Evolutionary conservation across 768 basidiomycete species (phyloP).

Genomic region (Suillus plorans): DNA sequence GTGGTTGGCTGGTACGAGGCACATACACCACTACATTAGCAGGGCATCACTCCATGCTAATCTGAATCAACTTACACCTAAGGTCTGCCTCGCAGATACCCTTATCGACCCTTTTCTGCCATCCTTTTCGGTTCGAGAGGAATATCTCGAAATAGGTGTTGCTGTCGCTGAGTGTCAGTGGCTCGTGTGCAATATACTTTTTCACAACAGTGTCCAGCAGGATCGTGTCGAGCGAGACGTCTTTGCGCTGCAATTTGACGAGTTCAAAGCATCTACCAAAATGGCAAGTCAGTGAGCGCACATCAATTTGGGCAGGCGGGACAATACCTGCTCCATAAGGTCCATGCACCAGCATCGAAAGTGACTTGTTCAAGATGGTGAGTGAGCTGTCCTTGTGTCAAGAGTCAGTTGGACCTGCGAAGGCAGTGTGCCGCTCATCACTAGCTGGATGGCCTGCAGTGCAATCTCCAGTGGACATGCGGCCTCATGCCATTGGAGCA

Average conservation of each 20-base stretch:
- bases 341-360: no score
- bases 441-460: background rate
- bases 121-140: conserved; percentile 23
- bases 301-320: no score
- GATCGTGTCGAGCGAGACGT: conserved; percentile 15
- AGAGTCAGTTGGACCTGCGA: background rate
- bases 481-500: background rate
- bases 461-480: background rate
- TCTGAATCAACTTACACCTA: conserved; percentile 9
- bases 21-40: no score
- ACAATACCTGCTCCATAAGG: no score
- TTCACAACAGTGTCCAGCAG: background rate
- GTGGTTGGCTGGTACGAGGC: background rate
- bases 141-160: conserved; percentile 20
- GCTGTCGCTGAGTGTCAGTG: conserved; percentile 12
- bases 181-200: conserved; percentile 5
- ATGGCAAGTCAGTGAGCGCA: no score
- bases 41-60: background rate
- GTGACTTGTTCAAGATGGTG: no score
- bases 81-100: conserved; percentile 18
- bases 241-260: conserved; percentile 19
- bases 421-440: background rate
- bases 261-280: conserved; percentile 31
- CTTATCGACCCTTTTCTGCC: conserved; percentile 26
- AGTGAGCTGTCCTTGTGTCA: no score